Evolutionary conservation across 1,284 basidiomycete species (phyloP), one percentile per base, ranked within the genome.

Genomic region (Marasmius fiardii): DNA sequence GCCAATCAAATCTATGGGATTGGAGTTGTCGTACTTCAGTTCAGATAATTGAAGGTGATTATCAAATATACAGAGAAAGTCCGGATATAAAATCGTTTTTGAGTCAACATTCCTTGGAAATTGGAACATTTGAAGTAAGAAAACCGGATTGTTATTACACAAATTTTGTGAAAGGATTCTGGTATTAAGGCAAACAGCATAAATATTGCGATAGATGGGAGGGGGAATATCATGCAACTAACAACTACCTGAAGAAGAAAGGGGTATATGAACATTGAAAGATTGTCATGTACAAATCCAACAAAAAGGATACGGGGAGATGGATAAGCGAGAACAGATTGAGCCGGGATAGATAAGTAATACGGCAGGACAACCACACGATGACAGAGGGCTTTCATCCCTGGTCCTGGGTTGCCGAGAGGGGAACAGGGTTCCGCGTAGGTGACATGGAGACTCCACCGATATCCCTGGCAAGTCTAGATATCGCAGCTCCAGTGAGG

Each of bases 1-100:
- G 68, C 92, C 93, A 2, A 92, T 98, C 58, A 86, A 86, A 66
- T 88, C 90, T 34, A 83, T 98, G 35, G 95, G 95, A 1, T 71
- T 98, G 7, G 93, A 97, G 68, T 77, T 98, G 49, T 91, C 94
- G 50, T 98, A 97, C 69, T 97, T 95, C 68, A 90, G 88, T 67
- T 87, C 88, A 16, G 85, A 76, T 60, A 85, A 74, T 72, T 14
- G 20, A 44, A 43, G 12, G 18, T 44, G 21, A 4, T 18, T 23
- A 10, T 34, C 39, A 3, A 16, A 16, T 21, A n/a, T n/a, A n/a
- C n/a, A n/a, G n/a, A n/a, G 10, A 31, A 31, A 10, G 28, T 31
- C 28, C 28, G 28, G 10, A 31, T 10, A 10, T 10, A 4, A 31
- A 10, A 31, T 31, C n/a, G n/a, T n/a, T n/a, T n/a, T n/a, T n/a